These are phyloP conservation scores for Starmerella davenportii DNA, from an alignment of 805 yeast species.

Conservation along the genomic window DNA sequence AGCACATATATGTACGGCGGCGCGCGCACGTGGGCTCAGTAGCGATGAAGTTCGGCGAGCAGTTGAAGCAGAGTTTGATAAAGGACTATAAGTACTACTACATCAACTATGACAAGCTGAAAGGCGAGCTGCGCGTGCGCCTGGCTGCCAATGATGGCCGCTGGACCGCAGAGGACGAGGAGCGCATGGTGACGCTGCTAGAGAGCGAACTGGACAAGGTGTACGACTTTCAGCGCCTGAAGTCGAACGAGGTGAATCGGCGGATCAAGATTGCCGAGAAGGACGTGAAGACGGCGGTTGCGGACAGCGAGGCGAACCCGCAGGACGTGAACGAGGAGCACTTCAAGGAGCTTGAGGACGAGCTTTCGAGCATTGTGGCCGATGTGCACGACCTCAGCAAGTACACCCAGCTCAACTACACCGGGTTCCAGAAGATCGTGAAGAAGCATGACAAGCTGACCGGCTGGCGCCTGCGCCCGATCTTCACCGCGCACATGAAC, in stretches of 20 bases:
- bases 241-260: slow-evolving; percentile 67
- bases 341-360: slow-evolving; percentile 58
- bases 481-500: slow-evolving; percentile 81
- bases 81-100: slow-evolving; percentile 83
- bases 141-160: slow-evolving; percentile 32
- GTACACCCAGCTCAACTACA: slow-evolving; percentile 80
- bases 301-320: slow-evolving; percentile 25
- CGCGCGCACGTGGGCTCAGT: neutral
- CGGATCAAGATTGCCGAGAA: slow-evolving; percentile 68
- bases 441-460: slow-evolving; percentile 94
- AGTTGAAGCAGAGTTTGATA: slow-evolving; percentile 70
- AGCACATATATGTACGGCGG: neutral
- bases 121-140: slow-evolving; percentile 57
- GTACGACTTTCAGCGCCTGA: slow-evolving; percentile 74
- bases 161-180: slow-evolving; percentile 75
- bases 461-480: slow-evolving; percentile 62
- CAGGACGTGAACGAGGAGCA: slow-evolving; percentile 38
- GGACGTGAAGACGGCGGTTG: slow-evolving; percentile 46
- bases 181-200: slow-evolving; percentile 53
- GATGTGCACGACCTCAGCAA: slow-evolving; percentile 95
- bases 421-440: slow-evolving; percentile 91
- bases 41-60: slow-evolving; percentile 88
- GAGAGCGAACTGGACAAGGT: slow-evolving; percentile 86
- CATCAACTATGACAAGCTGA: slow-evolving; percentile 78
- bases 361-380: slow-evolving; percentile 72